Conservation (phyloP, 306 rosid genomes). For the Pueraria montana region DNA sequence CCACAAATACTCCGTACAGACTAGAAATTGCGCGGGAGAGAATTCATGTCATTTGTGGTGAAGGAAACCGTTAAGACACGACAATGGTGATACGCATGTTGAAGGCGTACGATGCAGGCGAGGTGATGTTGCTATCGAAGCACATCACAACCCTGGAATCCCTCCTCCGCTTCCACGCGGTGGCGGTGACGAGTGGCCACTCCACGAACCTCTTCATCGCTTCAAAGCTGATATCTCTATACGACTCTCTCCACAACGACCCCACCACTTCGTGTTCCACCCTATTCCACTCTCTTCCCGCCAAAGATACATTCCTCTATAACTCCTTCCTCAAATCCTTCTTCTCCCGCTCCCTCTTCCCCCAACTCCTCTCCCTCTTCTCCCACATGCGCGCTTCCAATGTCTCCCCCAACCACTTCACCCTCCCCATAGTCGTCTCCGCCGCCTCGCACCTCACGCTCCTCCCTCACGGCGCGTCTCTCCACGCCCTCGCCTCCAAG, state of each 20-base stretch:
- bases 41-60: too few species aligned
- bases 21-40: too few species aligned
- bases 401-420: neutral
- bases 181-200: neutral
- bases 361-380: neutral
- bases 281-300: constrained; percentile 2
- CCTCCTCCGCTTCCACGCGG: constrained; percentile 3
- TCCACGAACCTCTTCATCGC: neutral
- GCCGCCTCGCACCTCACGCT: neutral
- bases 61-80: too few species aligned
- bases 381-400: constrained; percentile 1
- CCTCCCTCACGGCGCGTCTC: neutral
- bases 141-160: neutral
- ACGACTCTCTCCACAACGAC: neutral
- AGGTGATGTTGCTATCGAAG: neutral
- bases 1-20: too few species aligned
- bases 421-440: neutral
- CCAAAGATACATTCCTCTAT: neutral
- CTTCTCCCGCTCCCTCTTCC: constrained; percentile 8
- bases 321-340: constrained; percentile 12
- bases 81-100: too few species aligned
- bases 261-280: neutral
- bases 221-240: neutral
- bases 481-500: neutral
- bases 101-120: neutral